These are phyloP conservation scores for Arabidopsis hybrid DNA, from an alignment of 441 rosid species.

Conservation along the genomic window DNA sequence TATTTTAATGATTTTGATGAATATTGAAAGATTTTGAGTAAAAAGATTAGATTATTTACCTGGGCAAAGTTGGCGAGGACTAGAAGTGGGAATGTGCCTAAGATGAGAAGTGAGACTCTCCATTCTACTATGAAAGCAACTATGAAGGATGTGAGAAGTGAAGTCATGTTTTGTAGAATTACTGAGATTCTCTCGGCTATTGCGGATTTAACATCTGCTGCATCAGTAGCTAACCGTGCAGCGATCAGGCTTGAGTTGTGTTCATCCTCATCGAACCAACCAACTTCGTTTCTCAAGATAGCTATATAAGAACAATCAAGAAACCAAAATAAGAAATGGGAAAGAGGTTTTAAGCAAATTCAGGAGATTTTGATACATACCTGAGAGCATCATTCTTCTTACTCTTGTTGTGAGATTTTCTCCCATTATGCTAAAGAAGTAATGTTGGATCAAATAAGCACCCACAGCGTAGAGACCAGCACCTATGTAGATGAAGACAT, in stretches of 20 bases:
- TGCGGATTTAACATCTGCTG: constrained; percentile 95
- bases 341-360: background rate
- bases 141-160: constrained; percentile 95
- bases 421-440: constrained; percentile 99
- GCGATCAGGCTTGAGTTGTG: constrained; percentile 95
- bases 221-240: constrained; percentile 89
- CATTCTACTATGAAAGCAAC: constrained; percentile 98
- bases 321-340: background rate
- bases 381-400: constrained; percentile 99
- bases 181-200: constrained; percentile 96
- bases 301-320: constrained; percentile 51
- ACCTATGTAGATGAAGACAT: constrained; percentile 95
- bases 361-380: constrained; percentile 45
- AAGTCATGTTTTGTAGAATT: constrained; percentile 98
- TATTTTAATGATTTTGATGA: background rate
- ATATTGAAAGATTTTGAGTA: constrained; percentile 1
- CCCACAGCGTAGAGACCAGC: constrained; percentile 93
- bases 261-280: constrained; percentile 99
- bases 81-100: constrained; percentile 93
- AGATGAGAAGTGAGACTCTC: constrained; percentile 98
- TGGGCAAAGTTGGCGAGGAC: constrained; percentile 99
- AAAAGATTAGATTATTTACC: constrained; percentile 51
- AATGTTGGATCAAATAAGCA: constrained; percentile 97
- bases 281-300: constrained; percentile 95
- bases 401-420: constrained; percentile 99